phyloP scores from a whole-genome alignment of 257 asterid genomes.

The Orobanche coerulescens region DNA sequence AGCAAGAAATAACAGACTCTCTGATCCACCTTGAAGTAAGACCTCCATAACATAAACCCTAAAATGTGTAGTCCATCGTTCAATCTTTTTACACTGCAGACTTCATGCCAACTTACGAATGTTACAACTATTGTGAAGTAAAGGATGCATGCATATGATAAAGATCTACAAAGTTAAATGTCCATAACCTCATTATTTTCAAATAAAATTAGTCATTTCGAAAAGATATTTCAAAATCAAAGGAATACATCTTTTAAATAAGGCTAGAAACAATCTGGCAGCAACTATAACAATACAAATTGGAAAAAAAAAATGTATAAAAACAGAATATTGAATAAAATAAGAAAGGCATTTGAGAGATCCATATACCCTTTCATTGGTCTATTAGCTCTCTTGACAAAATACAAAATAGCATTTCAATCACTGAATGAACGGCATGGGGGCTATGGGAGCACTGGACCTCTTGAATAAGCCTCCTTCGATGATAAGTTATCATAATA shows the following conservation, averaged over 20 bases:
- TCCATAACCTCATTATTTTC: neutral
- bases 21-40: too few species aligned
- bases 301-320: neutral
- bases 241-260: neutral
- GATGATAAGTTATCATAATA: too few species aligned
- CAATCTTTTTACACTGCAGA: neutral
- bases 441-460: too few species aligned
- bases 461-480: too few species aligned
- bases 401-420: neutral
- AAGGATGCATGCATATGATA: neutral
- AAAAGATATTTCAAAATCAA: too few species aligned
- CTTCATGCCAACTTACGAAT: neutral
- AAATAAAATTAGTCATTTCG: neutral
- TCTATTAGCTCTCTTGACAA: constrained; percentile 4
- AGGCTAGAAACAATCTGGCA: neutral
- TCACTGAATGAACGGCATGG: too few species aligned
- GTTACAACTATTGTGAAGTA: neutral
- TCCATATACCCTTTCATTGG: neutral
- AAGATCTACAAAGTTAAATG: constrained; percentile 1
- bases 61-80: neutral
- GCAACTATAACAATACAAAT: neutral
- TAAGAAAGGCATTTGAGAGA: neutral
- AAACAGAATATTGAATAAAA: neutral
- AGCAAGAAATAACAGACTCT: too few species aligned
- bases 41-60: neutral